phyloP scores from a whole-genome alignment of 1,284 basidiomycete species.

The Austroboletus niveus region DNA sequence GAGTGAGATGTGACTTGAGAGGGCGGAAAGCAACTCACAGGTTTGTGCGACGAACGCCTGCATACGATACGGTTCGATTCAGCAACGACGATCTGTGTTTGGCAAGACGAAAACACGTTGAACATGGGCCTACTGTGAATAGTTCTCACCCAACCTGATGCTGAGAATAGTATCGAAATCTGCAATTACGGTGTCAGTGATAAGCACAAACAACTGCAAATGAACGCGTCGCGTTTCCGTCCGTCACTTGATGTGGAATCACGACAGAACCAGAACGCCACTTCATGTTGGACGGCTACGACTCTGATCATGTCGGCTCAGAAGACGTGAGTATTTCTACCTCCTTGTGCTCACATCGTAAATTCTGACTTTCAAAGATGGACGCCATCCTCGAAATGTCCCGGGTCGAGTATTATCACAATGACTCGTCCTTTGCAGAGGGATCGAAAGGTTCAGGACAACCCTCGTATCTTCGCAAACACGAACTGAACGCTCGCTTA shows the following conservation, averaged over 20 bases:
- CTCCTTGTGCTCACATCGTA: background rate
- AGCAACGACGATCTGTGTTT: background rate
- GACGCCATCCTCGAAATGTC: constrained; percentile 31
- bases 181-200: too few relatives aligned
- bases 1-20: constrained; percentile 1
- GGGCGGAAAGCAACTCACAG: constrained; percentile 7
- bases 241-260: background rate
- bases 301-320: constrained; percentile 23
- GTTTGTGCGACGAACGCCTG: constrained; percentile 1
- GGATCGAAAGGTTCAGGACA: constrained; percentile 3
- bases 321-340: constrained; percentile 25
- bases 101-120: too few relatives aligned
- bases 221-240: constrained; percentile 24
- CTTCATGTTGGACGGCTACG: constrained; percentile 15
- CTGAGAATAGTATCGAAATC: too few relatives aligned
- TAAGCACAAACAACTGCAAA: constrained; percentile 18
- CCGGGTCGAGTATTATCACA: constrained; percentile 8
- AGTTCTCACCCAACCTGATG: too few relatives aligned
- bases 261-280: too few relatives aligned
- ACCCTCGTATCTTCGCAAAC: constrained; percentile 26
- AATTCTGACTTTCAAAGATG: constrained; percentile 17
- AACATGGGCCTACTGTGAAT: background rate
- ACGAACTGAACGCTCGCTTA: constrained; percentile 37
- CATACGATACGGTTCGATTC: constrained; percentile 6
- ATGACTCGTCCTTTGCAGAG: background rate